Conservation (phyloP, 2,329 filamentous ascomycete species). For the Cytospora paraplurivora region DNA sequence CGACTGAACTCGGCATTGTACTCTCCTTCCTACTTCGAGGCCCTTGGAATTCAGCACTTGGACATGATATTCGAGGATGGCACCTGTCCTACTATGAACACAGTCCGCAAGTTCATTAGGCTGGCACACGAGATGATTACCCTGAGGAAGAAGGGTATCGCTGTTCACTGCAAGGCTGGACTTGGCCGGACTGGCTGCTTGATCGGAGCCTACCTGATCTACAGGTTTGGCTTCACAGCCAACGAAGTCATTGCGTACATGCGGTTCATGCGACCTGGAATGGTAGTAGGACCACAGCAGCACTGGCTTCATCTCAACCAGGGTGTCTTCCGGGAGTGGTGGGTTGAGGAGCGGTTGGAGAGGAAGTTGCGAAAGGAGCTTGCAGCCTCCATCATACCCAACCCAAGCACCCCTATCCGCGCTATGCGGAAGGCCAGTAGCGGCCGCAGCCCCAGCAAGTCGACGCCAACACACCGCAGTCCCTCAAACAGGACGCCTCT, state of each 20-base stretch:
- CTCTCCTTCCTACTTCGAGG: constrained; percentile 95
- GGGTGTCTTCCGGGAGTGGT: constrained; percentile 97
- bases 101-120: constrained; percentile 94
- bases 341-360: constrained; percentile 85
- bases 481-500: constrained; percentile 78
- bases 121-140: constrained; percentile 94
- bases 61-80: constrained; percentile 99
- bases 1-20: constrained; percentile 95
- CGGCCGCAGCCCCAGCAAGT: constrained; percentile 65
- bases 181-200: constrained; percentile 93
- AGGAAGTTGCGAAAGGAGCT: constrained; percentile 64
- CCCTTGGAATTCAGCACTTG: constrained; percentile 89
- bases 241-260: constrained; percentile 98
- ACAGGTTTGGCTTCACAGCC: constrained; percentile 94
- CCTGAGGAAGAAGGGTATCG: constrained; percentile 86
- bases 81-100: constrained; percentile 84
- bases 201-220: constrained; percentile 97
- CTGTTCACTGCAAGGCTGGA: constrained; percentile 97
- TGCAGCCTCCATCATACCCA: constrained; percentile 40
- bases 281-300: constrained; percentile 98
- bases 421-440: constrained; percentile 62
- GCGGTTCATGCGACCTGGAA: constrained; percentile 98
- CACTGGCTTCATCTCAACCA: constrained; percentile 99
- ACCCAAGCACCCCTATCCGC: constrained; percentile 63
- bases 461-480: constrained; percentile 82